A percentile compares a stretch with the other conserved stretches of the same genome.
These are phyloP conservation scores for Chaetomiaceae sp. DNA, from an alignment of 2,329 filamentous ascomycete genomes.

Conservation along the genomic window DNA sequence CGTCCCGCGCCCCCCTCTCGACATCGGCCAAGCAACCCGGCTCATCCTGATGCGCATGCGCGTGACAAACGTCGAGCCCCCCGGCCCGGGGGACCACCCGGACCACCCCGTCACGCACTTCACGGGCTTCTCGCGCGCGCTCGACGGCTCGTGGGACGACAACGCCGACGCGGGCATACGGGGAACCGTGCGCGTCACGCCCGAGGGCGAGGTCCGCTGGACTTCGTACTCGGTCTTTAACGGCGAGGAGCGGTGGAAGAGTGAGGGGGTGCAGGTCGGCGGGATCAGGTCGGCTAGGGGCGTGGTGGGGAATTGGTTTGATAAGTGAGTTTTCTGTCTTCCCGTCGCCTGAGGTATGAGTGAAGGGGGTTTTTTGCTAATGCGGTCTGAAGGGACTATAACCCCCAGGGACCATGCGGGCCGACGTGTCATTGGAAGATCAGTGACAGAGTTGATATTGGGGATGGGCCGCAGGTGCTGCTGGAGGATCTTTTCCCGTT, in stretches of 20 bases:
- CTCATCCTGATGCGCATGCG: slow-evolving; percentile 65
- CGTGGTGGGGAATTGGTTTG: slow-evolving; percentile 73
- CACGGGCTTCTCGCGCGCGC: slow-evolving; percentile 54
- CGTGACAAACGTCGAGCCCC: slow-evolving; percentile 56
- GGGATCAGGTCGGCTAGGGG: slow-evolving; percentile 61
- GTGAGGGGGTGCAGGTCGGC: slow-evolving; percentile 70
- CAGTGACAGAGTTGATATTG: slow-evolving; percentile 41
- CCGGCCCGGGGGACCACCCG: slow-evolving; percentile 54
- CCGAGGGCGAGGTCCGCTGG: slow-evolving; percentile 70
- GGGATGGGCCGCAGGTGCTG: slow-evolving; percentile 30
- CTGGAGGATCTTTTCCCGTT: slow-evolving; percentile 28
- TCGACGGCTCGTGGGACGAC: slow-evolving; percentile 63
- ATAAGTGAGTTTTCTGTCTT: slow-evolving; percentile 46
- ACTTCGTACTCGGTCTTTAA: slow-evolving; percentile 61
- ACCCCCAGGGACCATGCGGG: slow-evolving; percentile 64
- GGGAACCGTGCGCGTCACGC: slow-evolving; percentile 61
- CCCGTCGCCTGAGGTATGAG: background rate
- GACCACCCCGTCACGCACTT: slow-evolving; percentile 65
- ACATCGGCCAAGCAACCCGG: slow-evolving; percentile 62
- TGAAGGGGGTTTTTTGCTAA: background rate
- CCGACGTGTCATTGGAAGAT: slow-evolving; percentile 78
- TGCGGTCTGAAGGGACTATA: slow-evolving; percentile 50
- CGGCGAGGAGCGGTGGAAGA: slow-evolving; percentile 69
- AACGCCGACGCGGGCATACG: slow-evolving; percentile 63
- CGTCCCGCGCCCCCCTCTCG: slow-evolving; percentile 49